Base-by-base conservation (phyloP, 2,329 filamentous ascomycete genomes). In the Balansia obtecta region DNA sequence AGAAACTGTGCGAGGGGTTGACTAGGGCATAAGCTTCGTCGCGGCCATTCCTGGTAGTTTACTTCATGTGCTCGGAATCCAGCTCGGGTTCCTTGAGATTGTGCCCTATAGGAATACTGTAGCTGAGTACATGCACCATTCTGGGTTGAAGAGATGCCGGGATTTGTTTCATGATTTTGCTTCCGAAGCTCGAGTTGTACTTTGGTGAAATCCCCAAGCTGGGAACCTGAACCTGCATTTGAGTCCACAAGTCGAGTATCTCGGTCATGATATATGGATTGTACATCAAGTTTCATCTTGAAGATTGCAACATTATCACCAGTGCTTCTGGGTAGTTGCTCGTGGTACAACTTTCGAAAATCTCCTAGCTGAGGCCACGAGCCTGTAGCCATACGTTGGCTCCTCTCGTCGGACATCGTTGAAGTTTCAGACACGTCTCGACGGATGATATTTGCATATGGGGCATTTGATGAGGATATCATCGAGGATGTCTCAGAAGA, bases 301-400 rank as follows among this genome's bases (percentile, higher is more conserved):
- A 3, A 16, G 39, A 4, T 20, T 44, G 40, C 27, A 20, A 11
- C 22, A 15, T 49, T 11, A 27, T 18, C 16, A 32, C 32, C 34
- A 9, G 40, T 37, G 40, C 20, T 43, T 37, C 32, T 30, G 40
- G 12, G 32, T 16, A 20, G 12, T 18, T 32, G 11, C 22, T 40
- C 34, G 30, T 27, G 16, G 30, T 50, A 50, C 32, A 48, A 22
- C 33, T 41, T 47, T 32, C 46, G 45, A 15, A 53, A 51, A 32
- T 53, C 52, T 30, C 52, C 52, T n/a, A 53, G 43, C 52, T 46
- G 51, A 11, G 49, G 46, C 22, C 45, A 43, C 5, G 34, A 34
- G 11, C 41, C 16, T 32, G 40, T n/a, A 13, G 27, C 16, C 18
- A 22, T 22, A 12, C 22, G 13, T 27, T 34, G 12, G 18, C 13